Base-by-base conservation (phyloP, 352 stramenopile species). In the Phytophthora fragariae region DNA sequence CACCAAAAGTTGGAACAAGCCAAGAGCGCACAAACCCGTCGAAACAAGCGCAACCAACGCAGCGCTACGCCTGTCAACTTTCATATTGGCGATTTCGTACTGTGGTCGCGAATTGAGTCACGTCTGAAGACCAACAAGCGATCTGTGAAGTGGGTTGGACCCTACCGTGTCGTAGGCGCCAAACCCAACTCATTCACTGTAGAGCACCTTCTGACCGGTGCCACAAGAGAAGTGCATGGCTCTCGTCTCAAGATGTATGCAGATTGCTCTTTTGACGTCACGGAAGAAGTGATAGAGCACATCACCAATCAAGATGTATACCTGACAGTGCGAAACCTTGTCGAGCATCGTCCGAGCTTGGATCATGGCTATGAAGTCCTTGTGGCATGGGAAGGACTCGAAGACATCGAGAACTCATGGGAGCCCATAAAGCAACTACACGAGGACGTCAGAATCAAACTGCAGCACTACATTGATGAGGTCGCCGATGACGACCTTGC, bases 241-340 rank as follows among this genome's bases (percentile, higher is more conserved):
- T 65, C 46, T 11, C 58, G 58, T 7, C 10, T 65, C 0, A 56
- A 65, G 9, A 15, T 47, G 3, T 57, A 65, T 47, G 58, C 44
- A 21, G 58, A 57, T 4, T 49, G 41, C 27, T 35, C 27, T 9
- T 57, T 65, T 19, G 44, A 57, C 33, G 46, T 65, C 6, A 65
- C 15, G 2, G 58, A 65, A 49, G 44, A 65, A 50, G n/a, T 65
- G 8, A 12, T 57, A 14, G 27, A 65, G 17, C 46, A 65, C n/a
- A 56, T 65, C 21, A 14, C 17, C 12, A 65, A 65, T 24, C 46
- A 65, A 57, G 58, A 65, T n/a, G 29, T 65, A 14, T 57, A 65
- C 7, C 27, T 57, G 14, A 65, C 58, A 4, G 57, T 56, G 0
- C 35, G 37, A 52, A n/a, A 50, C 7, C 37, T 62, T 35, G 37